These are phyloP conservation scores for Fraxinus greggii DNA, from an alignment of 305 asterid genomes.

Conservation along the genomic window DNA sequence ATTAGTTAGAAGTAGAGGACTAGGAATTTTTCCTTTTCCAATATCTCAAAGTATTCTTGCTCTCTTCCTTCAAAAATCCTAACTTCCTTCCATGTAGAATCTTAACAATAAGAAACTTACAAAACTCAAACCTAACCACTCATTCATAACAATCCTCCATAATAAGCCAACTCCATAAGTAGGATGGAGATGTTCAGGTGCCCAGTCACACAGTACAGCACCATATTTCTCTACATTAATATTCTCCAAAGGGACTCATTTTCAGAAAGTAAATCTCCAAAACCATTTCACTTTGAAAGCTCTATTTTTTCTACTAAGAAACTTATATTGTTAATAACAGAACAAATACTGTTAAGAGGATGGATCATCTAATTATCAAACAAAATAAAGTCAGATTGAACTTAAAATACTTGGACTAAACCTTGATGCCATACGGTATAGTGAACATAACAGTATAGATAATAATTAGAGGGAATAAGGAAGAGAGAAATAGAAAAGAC, in stretches of 20 bases:
- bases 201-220: background rate
- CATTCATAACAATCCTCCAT: background rate
- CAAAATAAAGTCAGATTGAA: background rate
- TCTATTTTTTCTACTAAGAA: background rate
- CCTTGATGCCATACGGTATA: background rate
- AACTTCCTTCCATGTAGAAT: background rate
- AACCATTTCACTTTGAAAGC: background rate
- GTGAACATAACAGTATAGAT: background rate
- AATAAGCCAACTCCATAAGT: background rate
- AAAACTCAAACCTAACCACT: background rate
- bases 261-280: background rate
- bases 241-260: background rate
- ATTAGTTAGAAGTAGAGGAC: background rate
- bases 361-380: background rate
- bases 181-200: background rate
- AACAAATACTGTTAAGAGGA: background rate
- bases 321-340: background rate
- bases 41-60: background rate
- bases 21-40: background rate
- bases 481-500: background rate
- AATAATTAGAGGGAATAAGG: background rate
- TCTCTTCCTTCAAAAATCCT: background rate
- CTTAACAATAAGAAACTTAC: background rate
- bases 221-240: background rate
- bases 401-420: background rate